A percentile compares a stretch with the other conserved stretches of the same genome.
phyloP scores from a whole-genome alignment of 352 stramenopile genomes.

The Pythium scleroteichum region DNA sequence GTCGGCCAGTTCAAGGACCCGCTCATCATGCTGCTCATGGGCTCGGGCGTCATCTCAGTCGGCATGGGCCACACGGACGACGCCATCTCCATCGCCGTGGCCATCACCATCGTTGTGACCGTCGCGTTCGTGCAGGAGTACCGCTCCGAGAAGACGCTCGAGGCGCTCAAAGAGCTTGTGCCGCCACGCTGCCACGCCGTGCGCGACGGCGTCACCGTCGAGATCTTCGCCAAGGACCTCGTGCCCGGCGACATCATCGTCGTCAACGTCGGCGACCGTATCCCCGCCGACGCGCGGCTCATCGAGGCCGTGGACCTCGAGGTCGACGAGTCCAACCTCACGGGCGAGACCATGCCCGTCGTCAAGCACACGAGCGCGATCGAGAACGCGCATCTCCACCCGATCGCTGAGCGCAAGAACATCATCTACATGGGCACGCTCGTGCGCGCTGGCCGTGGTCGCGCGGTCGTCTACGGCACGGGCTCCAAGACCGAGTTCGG shows the following conservation, averaged over 20 bases:
- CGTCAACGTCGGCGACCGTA: constrained; percentile 92
- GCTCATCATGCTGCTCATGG: constrained; percentile 95
- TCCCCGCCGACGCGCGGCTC: constrained; percentile 91
- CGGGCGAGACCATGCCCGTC: constrained; percentile 91
- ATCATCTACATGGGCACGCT: constrained; percentile 97
- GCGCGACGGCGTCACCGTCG: constrained; percentile 48
- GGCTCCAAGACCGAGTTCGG: constrained; percentile 96
- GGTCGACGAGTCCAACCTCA: constrained; percentile 95
- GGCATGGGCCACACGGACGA: constrained; percentile 94
- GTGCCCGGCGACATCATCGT: constrained; percentile 86
- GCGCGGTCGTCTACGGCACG: constrained; percentile 94
- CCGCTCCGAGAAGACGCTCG: constrained; percentile 85
- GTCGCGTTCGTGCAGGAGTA: constrained; percentile 95
- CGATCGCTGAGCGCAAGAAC: constrained; percentile 85
- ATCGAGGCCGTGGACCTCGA: constrained; percentile 87
- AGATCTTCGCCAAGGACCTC: constrained; percentile 77
- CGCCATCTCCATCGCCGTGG: constrained; percentile 94
- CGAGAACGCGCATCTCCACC: constrained; percentile 62
- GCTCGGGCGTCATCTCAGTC: constrained; percentile 89
- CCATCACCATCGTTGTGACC: constrained; percentile 96
- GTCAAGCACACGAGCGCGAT: constrained; percentile 66
- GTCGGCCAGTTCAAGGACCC: constrained; percentile 96
- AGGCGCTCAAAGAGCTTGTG: constrained; percentile 80
- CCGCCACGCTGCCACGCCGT: constrained; percentile 71
- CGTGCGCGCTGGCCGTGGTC: constrained; percentile 90